Evolutionary conservation across 164 flowering plant species (phyloP).

Genomic region (Umbilicus rupestris): DNA sequence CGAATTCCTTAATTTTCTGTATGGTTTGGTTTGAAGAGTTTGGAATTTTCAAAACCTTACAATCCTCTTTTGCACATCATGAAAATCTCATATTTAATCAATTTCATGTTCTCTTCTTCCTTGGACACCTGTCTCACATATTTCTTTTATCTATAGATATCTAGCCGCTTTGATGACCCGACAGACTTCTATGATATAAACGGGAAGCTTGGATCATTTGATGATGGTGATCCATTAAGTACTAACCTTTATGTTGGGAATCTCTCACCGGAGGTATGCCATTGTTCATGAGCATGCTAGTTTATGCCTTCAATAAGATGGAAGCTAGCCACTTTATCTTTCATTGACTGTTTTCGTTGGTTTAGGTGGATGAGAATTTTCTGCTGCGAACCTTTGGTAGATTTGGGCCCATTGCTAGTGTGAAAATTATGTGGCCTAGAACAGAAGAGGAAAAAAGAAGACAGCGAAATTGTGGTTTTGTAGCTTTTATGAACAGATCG

Average conservation of each 20-base stretch:
- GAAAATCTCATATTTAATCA: not conserved
- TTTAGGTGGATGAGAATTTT: constrained; percentile 96
- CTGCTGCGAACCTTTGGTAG: constrained; percentile 95
- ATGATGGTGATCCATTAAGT: constrained; percentile 98
- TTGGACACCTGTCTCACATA: not conserved
- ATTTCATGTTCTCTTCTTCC: not conserved
- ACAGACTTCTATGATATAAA: constrained; percentile 96
- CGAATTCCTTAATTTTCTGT: no score
- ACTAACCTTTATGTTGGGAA: constrained; percentile 99
- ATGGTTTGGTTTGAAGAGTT: not conserved
- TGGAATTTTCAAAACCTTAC: not conserved
- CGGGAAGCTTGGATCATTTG: constrained; percentile 95
- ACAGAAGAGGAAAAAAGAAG: constrained; percentile 94
- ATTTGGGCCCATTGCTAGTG: constrained; percentile 99
- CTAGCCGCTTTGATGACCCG: constrained; percentile 89
- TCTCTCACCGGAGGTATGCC: constrained; percentile 76
- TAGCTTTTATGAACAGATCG: constrained; percentile 96
- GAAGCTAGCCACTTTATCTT: not conserved
- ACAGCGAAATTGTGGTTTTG: constrained; percentile 98
- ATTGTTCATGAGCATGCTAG: not conserved
- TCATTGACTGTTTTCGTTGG: not conserved
- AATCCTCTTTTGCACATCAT: not conserved
- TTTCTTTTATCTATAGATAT: constrained; percentile 27
- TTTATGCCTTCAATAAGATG: constrained; percentile 5
- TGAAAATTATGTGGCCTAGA: constrained; percentile 99